These are phyloP conservation scores for Neostapfia colusana DNA, from an alignment of 176 grass and related monocot genomes.

Conservation along the genomic window DNA sequence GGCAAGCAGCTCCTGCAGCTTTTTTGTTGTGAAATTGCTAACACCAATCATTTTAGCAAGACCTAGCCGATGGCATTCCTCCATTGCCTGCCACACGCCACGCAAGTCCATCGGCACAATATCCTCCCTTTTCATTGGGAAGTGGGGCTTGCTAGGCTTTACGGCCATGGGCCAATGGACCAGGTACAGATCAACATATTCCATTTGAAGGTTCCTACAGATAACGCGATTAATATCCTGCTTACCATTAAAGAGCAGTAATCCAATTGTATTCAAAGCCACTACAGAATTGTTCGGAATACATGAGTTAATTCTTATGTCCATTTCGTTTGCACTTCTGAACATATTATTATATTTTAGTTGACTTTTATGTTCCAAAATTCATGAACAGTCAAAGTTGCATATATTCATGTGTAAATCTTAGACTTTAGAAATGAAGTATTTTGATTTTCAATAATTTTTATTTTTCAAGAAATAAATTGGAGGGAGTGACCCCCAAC, in stretches of 20 bases:
- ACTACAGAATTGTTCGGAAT: neutral
- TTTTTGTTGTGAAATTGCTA: slow-evolving; percentile 70
- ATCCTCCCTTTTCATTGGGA: slow-evolving; percentile 50
- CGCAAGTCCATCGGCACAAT: slow-evolving; percentile 48
- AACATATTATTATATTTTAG: neutral
- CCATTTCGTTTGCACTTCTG: neutral
- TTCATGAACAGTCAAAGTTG: neutral
- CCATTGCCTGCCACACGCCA: slow-evolving; percentile 61
- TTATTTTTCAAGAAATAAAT: neutral
- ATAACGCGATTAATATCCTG: neutral
- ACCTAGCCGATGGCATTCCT: slow-evolving; percentile 58
- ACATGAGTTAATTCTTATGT: neutral
- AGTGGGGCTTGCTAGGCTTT: slow-evolving; percentile 44
- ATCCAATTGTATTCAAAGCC: neutral
- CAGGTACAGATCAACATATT: slow-evolving; percentile 73
- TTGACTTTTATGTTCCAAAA: neutral
- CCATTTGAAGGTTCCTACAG: slow-evolving; percentile 54
- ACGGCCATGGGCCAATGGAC: slow-evolving; percentile 54
- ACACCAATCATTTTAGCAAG: slow-evolving; percentile 65
- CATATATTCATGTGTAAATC: neutral
- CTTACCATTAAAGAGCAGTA: slow-evolving; percentile 1
- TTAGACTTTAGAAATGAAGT: neutral
- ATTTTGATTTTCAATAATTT: neutral
- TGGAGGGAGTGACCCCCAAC: neutral
- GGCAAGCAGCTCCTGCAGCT: slow-evolving; percentile 48